Conservation (phyloP, 768 basidiomycete species). For the Tephrocybe sp. region DNA sequence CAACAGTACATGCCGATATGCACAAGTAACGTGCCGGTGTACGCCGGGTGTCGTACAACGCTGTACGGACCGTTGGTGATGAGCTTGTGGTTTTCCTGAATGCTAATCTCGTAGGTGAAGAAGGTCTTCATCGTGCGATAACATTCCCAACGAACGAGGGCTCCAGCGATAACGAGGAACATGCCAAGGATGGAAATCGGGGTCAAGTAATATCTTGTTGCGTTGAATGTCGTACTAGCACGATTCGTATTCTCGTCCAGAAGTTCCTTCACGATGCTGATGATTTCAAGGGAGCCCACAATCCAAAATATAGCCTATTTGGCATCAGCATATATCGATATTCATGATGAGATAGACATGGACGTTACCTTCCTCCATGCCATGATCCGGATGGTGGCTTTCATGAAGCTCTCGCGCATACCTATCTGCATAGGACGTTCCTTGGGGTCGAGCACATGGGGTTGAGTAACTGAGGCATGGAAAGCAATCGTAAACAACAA, state of each 20-base stretch:
- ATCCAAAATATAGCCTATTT: background rate
- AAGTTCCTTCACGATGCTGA: background rate
- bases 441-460: background rate
- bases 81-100: constrained; percentile 24
- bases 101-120: constrained; percentile 40
- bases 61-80: constrained; percentile 32
- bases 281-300: background rate
- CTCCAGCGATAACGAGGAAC: background rate
- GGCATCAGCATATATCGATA: background rate
- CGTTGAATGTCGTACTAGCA: too few species aligned
- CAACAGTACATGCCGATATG: constrained; percentile 30
- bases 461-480: background rate
- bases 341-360: background rate
- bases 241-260: background rate
- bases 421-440: too few species aligned
- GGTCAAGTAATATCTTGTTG: background rate
- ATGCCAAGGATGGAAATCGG: background rate
- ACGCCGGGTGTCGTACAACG: constrained; percentile 33
- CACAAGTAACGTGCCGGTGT: constrained; percentile 25
- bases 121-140: background rate
- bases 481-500: background rate
- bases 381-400: background rate
- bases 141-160: background rate
- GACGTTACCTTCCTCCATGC: background rate
- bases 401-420: background rate